Percentiles rank a stretch among this genome's conserved stretches.
Evolutionary conservation across 495 filamentous ascomycete genomes (phyloP).

Genomic region (Sordaria brevicollis): DNA sequence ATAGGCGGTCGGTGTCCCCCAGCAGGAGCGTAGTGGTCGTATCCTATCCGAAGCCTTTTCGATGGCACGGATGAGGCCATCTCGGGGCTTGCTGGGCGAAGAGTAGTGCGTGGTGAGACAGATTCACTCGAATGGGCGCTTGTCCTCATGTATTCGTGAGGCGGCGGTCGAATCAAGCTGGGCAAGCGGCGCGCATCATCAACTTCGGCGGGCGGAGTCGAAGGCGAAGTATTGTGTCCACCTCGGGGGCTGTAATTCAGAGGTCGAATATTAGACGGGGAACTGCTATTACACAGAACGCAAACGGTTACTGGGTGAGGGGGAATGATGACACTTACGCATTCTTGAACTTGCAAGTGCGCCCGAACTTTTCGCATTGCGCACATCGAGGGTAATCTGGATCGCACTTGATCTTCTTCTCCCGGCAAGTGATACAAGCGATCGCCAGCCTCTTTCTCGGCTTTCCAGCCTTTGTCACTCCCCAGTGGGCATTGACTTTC

Average conservation of each 20-base stretch:
- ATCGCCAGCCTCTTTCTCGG: conserved; percentile 82
- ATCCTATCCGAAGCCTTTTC: conserved; percentile 30
- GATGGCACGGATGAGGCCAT: conserved; percentile 16
- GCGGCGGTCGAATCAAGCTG: conserved; percentile 13
- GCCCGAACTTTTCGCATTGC: conserved; percentile 82
- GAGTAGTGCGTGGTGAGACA: conserved; percentile 31
- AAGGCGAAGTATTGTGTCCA: conserved; percentile 42
- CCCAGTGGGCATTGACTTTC: conserved; percentile 83
- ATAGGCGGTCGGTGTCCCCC: conserved; percentile 20
- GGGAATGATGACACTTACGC: conserved; percentile 50
- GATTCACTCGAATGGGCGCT: conserved; percentile 32
- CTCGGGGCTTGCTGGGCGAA: conserved; percentile 21
- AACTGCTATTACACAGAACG: neutral
- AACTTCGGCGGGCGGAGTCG: conserved; percentile 38
- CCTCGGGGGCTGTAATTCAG: conserved; percentile 36
- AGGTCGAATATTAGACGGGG: conserved; percentile 6
- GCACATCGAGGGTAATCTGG: conserved; percentile 76
- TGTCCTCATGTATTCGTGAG: conserved; percentile 21
- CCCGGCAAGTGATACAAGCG: conserved; percentile 80
- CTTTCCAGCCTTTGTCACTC: conserved; percentile 85
- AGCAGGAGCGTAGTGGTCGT: conserved; percentile 30
- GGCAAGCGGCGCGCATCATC: conserved; percentile 32
- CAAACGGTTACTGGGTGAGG: neutral
- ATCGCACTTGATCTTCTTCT: conserved; percentile 97
- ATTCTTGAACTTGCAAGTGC: conserved; percentile 76